Percentiles rank a stretch among this genome's conserved stretches.
Evolutionary conservation across 2,329 filamentous ascomycete species (phyloP).

Genomic region (Aspergillus thermomutatus): DNA sequence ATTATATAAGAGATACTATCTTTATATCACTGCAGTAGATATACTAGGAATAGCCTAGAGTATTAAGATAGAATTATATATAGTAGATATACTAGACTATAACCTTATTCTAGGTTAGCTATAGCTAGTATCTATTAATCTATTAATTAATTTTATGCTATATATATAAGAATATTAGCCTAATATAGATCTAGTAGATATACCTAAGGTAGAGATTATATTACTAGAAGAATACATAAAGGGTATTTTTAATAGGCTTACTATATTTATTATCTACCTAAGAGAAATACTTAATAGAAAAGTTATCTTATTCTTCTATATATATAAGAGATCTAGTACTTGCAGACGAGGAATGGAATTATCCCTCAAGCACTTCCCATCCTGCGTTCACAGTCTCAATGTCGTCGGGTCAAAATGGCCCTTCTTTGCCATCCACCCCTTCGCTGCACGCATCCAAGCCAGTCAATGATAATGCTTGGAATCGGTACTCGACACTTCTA

Average conservation of each 20-base stretch:
- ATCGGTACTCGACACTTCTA: constrained; percentile 18
- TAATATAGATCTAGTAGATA: not conserved
- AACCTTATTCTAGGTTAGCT: too few species aligned
- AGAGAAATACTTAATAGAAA: too few species aligned
- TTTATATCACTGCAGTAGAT: not conserved
- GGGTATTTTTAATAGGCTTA: too few species aligned
- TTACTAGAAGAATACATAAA: not conserved
- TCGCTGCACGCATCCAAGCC: constrained; percentile 2
- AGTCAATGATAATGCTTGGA: constrained; percentile 14
- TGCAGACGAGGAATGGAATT: too few species aligned
- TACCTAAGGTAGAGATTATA: not conserved
- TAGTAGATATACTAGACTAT: too few species aligned
- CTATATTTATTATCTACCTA: too few species aligned
- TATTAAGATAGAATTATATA: not conserved
- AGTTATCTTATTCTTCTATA: too few species aligned
- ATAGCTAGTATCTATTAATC: not conserved
- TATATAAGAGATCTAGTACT: too few species aligned
- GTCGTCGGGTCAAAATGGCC: not conserved
- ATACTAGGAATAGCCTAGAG: not conserved
- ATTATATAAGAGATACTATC: not conserved
- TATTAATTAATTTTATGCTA: not conserved
- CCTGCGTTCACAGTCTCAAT: not conserved
- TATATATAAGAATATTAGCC: not conserved
- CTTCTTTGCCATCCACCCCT: not conserved
- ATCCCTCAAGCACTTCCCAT: not conserved